phyloP scores from a whole-genome alignment of 495 filamentous ascomycete species.

The Clavariopsis aquatica region DNA sequence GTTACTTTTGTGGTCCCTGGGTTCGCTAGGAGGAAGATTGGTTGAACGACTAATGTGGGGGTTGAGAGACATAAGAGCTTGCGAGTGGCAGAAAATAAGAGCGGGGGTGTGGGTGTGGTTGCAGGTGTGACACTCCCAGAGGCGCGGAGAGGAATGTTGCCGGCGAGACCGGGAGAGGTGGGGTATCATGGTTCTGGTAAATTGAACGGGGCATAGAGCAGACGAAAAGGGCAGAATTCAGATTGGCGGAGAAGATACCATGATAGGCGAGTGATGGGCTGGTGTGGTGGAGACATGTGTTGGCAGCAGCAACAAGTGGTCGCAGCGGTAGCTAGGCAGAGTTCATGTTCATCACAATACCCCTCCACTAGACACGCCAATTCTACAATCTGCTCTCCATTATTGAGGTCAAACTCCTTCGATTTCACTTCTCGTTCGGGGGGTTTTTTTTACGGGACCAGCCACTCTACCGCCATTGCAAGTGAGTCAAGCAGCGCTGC shows the following conservation, averaged over 20 bases:
- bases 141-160: not conserved
- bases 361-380: no score
- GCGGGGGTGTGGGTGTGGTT: no score
- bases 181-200: conserved; percentile 28
- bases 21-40: no score
- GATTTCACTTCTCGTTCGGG: not conserved
- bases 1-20: no score
- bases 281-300: conserved; percentile 6
- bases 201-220: not conserved
- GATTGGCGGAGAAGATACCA: conserved; percentile 12
- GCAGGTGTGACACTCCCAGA: not conserved
- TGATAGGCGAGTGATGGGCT: not conserved
- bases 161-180: not conserved
- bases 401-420: not conserved
- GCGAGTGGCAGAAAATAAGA: not conserved
- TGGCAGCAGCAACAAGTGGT: conserved; percentile 5
- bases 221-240: not conserved
- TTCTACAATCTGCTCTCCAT: no score
- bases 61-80: not conserved
- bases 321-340: conserved; percentile 9
- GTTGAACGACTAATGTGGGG: not conserved
- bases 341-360: not conserved
- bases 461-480: no score
- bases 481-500: no score
- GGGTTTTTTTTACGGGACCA: not conserved